Percentiles rank a stretch among this genome's conserved stretches.
Conservation (phyloP, 352 stramenopile species). For the Globisporangium iwayamae region DNA sequence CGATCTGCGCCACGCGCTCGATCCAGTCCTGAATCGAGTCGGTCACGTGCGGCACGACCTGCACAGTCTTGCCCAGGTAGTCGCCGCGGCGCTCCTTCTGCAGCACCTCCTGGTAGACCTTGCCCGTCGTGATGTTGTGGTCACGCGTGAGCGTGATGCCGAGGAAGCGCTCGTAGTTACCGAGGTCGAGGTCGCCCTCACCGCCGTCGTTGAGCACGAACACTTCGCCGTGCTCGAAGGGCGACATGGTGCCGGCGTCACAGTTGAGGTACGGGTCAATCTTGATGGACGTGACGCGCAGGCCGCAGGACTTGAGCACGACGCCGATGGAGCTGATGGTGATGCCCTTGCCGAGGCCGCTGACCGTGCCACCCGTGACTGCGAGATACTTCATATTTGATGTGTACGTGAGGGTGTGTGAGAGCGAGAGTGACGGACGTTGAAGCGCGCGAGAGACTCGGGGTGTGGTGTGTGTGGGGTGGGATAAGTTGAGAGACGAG, state of each 20-base stretch:
- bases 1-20: constrained; percentile 94
- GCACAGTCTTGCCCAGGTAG: constrained; percentile 99
- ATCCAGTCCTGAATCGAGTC: constrained; percentile 97
- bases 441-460: constrained; percentile 17
- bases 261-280: constrained; percentile 99
- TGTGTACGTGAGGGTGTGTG: neutral
- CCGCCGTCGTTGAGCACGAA: constrained; percentile 98
- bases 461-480: neutral
- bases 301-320: constrained; percentile 94
- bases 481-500: constrained; percentile 8
- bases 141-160: constrained; percentile 93
- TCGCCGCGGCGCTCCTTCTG: constrained; percentile 94
- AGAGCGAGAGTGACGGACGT: constrained; percentile 5
- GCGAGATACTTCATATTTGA: constrained; percentile 96
- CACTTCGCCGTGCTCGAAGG: constrained; percentile 95
- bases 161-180: constrained; percentile 99
- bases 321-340: constrained; percentile 98
- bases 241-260: constrained; percentile 97
- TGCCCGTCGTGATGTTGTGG: constrained; percentile 99
- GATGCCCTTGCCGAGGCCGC: constrained; percentile 98
- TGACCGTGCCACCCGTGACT: constrained; percentile 97
- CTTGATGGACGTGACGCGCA: constrained; percentile 97
- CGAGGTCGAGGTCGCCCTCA: constrained; percentile 96
- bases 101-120: constrained; percentile 97
- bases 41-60: constrained; percentile 97